Conservation (phyloP, 1,139 yeast species). For the Geotrichum restrictum region DNA sequence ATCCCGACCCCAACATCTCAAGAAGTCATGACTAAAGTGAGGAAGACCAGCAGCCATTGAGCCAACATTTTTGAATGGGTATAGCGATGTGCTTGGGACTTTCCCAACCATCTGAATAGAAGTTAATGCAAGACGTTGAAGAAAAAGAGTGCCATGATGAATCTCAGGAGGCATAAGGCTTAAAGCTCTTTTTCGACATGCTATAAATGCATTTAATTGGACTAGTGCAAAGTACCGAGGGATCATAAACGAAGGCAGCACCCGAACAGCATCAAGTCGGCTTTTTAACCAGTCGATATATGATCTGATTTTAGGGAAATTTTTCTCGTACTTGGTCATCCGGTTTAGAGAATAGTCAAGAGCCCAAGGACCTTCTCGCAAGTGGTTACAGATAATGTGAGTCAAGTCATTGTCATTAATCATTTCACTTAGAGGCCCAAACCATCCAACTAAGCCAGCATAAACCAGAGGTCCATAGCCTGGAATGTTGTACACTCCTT, state of each 20-base stretch:
- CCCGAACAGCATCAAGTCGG: slow-evolving; percentile 61
- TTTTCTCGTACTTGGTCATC: slow-evolving; percentile 51
- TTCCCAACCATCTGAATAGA: slow-evolving; percentile 84
- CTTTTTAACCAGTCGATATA: slow-evolving; percentile 66
- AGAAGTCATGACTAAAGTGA: slow-evolving; percentile 81
- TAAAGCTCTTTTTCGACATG: slow-evolving; percentile 66
- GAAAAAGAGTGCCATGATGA: slow-evolving; percentile 64
- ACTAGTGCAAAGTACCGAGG: slow-evolving; percentile 85
- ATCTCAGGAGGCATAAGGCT: slow-evolving; percentile 52
- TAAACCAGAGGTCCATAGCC: slow-evolving; percentile 67
- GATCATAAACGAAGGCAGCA: slow-evolving; percentile 70
- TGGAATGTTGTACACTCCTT: slow-evolving; percentile 74
- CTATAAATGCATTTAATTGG: slow-evolving; percentile 76
- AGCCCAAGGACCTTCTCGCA: slow-evolving; percentile 87
- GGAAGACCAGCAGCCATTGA: slow-evolving; percentile 95
- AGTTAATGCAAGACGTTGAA: slow-evolving; percentile 73
- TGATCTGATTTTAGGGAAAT: slow-evolving; percentile 46
- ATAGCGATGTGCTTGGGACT: slow-evolving; percentile 70
- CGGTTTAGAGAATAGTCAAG: slow-evolving; percentile 69
- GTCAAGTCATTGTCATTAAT: slow-evolving; percentile 72
- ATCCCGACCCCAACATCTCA: slow-evolving; percentile 99
- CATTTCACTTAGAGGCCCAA: slow-evolving; percentile 58
- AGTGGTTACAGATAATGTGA: slow-evolving; percentile 75
- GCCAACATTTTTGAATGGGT: slow-evolving; percentile 58
- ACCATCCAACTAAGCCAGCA: slow-evolving; percentile 95